These are phyloP conservation scores for Exophiala bonariae DNA, from an alignment of 2,329 filamentous ascomycete genomes.

Conservation along the genomic window DNA sequence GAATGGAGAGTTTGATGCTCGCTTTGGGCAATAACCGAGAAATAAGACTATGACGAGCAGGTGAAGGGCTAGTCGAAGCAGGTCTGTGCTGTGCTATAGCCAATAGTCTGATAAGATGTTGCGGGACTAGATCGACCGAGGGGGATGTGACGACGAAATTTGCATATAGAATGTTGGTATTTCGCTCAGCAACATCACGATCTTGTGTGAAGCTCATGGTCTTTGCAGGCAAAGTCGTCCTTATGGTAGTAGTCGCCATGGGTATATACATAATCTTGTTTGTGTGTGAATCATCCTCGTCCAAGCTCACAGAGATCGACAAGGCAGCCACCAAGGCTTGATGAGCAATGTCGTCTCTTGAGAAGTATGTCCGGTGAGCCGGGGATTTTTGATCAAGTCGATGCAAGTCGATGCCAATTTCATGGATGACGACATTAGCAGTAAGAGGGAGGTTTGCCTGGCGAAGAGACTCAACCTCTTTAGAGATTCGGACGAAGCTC, in stretches of 20 bases:
- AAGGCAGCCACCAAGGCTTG: constrained; percentile 90
- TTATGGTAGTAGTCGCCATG: constrained; percentile 94
- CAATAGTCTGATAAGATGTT: constrained; percentile 82
- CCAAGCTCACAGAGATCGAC: constrained; percentile 86
- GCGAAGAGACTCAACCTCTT: constrained; percentile 69
- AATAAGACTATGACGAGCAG: constrained; percentile 64
- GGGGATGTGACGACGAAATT: constrained; percentile 96
- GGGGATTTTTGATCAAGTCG: constrained; percentile 89
- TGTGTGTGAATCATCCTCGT: constrained; percentile 82
- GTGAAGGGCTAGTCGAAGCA: constrained; percentile 45
- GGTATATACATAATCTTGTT: constrained; percentile 90
- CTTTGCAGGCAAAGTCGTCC: constrained; percentile 92
- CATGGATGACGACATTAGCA: constrained; percentile 90
- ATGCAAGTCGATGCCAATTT: constrained; percentile 89
- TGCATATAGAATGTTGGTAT: constrained; percentile 93
- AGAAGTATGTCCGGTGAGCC: constrained; percentile 98
- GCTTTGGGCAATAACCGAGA: constrained; percentile 92
- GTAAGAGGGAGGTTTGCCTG: constrained; percentile 70
- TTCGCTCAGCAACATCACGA: constrained; percentile 73
- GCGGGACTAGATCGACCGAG: constrained; percentile 87
- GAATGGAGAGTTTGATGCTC: constrained; percentile 91
- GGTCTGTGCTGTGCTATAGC: constrained; percentile 63
- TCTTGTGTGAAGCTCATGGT: constrained; percentile 77
- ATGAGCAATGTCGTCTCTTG: constrained; percentile 86
- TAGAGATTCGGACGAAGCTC: constrained; percentile 84